These are phyloP conservation scores for Naganishia vaughanmartiniae DNA, from an alignment of 768 basidiomycete genomes.

Conservation along the genomic window DNA sequence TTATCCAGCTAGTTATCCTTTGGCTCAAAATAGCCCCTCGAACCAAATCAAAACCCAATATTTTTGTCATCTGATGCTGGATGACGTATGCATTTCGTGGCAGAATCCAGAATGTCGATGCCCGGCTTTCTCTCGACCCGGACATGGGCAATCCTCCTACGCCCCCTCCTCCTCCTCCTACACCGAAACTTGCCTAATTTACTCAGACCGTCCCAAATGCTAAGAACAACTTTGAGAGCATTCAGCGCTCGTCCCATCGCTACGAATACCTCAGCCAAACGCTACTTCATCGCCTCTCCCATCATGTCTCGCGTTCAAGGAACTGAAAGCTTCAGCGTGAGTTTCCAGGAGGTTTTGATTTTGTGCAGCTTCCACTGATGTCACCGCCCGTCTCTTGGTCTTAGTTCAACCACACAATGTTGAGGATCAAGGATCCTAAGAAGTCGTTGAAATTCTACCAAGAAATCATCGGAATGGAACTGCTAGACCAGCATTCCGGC, in stretches of 20 bases:
- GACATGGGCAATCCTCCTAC: not conserved
- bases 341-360: not conserved
- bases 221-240: not conserved
- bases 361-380: not conserved
- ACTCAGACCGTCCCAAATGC: not conserved
- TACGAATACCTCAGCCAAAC: not conserved
- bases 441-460: slow-evolving; percentile 76
- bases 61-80: not conserved
- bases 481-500: slow-evolving; percentile 53
- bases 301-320: slow-evolving; percentile 32
- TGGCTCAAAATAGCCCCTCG: not conserved
- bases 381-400: too few species aligned
- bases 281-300: slow-evolving; percentile 11
- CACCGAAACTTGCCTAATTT: not conserved
- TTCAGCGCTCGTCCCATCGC: not conserved
- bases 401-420: slow-evolving; percentile 52
- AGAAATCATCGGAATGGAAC: slow-evolving; percentile 70
- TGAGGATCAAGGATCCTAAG: slow-evolving; percentile 79
- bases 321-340: slow-evolving; percentile 29
- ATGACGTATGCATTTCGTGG: not conserved
- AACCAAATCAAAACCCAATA: not conserved
- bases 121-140: not conserved
- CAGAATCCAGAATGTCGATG: not conserved
- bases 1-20: not conserved
- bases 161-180: not conserved